Evolutionary conservation across 331 rosid species (phyloP), one percentile per base, ranked within the genome.

Genomic region (Dryas integrifolia): DNA sequence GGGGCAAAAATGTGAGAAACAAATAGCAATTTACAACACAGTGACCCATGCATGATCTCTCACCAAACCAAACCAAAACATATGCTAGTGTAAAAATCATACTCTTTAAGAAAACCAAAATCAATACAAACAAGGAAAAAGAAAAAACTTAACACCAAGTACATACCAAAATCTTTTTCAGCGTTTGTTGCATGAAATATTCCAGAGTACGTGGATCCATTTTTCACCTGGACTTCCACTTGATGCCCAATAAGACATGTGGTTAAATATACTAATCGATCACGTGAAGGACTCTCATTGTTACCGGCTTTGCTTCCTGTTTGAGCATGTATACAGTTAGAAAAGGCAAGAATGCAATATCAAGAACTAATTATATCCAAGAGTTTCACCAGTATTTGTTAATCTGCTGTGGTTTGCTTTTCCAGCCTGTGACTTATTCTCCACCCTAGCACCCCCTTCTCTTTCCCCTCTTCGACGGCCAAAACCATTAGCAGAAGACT

Each of bases 181-280:
- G 89, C 61, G 62, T 84, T 84, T 72, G 92, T 83, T 63, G 96
- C 88, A 83, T 95, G 96, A 85, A 92, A 95, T 82, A 95, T 84
- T 82, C 99, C 99, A 73, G 92, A 84, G 88, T 88, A 95, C 63
- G 85, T 67, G 74, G 92, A 88, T 76, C 99, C 99, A 83, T 86
- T 87, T 84, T 89, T 89, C 82, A 91, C 90, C 86, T 88, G 98
- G 74, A 86, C 98, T 67, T 95, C 96, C 77, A 91, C 98, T 30
- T 87, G 96, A 18, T 92, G 92, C 76, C 99, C 99, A 86, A 95
- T 79, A 77, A 88, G 85, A 82, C 90, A 88, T 55, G 96, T 70
- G 43, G 88, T 82, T 74, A 92, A 62, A 84, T 84, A 85, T 26
- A 89, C 89, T 65, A 95, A 61, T 70, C 92, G 91, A 75, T 95